Conservation (phyloP, 2,329 filamentous ascomycete species). For the Monosporascus ibericus region DNA sequence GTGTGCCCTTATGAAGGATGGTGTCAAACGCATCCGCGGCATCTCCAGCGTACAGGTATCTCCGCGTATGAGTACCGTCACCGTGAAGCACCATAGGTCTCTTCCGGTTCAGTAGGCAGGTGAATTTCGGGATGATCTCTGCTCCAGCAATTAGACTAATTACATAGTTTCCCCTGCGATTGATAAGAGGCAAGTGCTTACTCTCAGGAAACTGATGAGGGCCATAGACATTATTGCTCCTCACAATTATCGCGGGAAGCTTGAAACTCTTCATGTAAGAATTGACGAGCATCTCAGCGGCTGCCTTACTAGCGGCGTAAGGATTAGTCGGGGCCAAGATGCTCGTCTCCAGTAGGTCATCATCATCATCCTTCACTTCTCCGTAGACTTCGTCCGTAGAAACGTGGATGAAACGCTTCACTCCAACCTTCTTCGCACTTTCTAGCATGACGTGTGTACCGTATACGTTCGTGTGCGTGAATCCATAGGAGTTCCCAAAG, state of each 20-base stretch:
- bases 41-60: constrained; percentile 74
- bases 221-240: constrained; percentile 81
- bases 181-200: constrained; percentile 34
- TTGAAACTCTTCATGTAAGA: constrained; percentile 83
- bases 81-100: constrained; percentile 69
- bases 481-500: constrained; percentile 76
- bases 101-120: constrained; percentile 60
- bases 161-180: too few species aligned
- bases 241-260: constrained; percentile 71
- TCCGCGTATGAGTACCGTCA: constrained; percentile 65
- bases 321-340: constrained; percentile 76
- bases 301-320: constrained; percentile 74
- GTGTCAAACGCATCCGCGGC: constrained; percentile 79
- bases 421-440: constrained; percentile 63
- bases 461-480: constrained; percentile 76
- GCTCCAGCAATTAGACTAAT: constrained; percentile 8
- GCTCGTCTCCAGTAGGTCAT: constrained; percentile 67
- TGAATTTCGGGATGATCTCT: constrained; percentile 84
- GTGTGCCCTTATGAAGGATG: constrained; percentile 68
- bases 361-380: constrained; percentile 66
- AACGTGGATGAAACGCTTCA: constrained; percentile 73
- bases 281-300: constrained; percentile 79
- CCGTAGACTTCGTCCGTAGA: constrained; percentile 85
- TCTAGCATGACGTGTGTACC: constrained; percentile 80
- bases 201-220: constrained; percentile 81